phyloP scores from a whole-genome alignment of 2,329 filamentous ascomycete species.

The Xylaria hypoxylon region DNA sequence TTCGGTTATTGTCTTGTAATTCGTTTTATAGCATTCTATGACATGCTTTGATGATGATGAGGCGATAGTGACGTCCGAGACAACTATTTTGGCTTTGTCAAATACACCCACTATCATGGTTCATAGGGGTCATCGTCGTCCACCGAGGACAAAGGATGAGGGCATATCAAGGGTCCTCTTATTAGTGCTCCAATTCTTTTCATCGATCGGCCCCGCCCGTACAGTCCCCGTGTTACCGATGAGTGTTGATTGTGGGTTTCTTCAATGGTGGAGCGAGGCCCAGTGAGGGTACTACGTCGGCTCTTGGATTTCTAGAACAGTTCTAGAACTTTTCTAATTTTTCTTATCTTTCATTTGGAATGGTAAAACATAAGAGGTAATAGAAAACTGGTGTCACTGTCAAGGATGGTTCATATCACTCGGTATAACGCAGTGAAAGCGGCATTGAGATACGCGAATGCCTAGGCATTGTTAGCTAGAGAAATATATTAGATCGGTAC shows the following conservation, averaged over 20 bases:
- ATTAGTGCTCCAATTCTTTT: slow-evolving; percentile 15
- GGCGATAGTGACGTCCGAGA: background rate
- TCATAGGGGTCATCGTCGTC: slow-evolving; percentile 2
- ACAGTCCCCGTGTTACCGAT: slow-evolving; percentile 30
- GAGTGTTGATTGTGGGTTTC: slow-evolving; percentile 13
- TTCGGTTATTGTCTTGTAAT: background rate
- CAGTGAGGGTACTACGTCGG: background rate
- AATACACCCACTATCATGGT: background rate
- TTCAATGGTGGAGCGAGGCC: slow-evolving; percentile 14
- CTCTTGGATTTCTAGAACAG: background rate
- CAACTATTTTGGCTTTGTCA: background rate
- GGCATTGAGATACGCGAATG: background rate
- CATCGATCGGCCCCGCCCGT: slow-evolving; percentile 19
- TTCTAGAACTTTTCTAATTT: background rate
- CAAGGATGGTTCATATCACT: background rate
- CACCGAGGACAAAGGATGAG: too few species aligned
- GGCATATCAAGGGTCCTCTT: slow-evolving; percentile 15
- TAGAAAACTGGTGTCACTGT: background rate
- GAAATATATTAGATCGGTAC: background rate
- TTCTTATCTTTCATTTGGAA: slow-evolving; percentile 2
- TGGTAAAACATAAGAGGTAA: background rate
- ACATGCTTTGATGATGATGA: background rate
- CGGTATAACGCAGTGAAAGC: background rate
- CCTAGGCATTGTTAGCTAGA: background rate
- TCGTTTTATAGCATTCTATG: background rate